Conservation (phyloP, 1,284 basidiomycete species). For the Boletellus sp. region DNA sequence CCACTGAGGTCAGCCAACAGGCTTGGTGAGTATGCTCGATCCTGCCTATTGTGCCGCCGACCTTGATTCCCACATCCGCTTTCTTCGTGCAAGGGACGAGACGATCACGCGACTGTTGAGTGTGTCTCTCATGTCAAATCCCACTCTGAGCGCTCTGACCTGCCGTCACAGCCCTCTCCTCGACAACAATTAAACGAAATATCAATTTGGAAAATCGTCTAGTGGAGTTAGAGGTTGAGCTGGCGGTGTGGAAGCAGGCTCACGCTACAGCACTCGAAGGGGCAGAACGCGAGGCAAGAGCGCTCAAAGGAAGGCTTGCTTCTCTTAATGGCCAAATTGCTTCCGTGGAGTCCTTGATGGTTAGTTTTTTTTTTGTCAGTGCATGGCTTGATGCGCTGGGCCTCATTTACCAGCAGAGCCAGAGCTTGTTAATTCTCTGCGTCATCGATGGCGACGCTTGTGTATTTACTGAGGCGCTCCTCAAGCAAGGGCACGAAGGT, state of each 20-base stretch:
- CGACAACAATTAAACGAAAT: slow-evolving; percentile 59
- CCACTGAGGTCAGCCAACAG: slow-evolving; percentile 55
- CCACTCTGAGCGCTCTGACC: slow-evolving; percentile 9
- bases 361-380: slow-evolving; percentile 27
- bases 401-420: slow-evolving; percentile 40
- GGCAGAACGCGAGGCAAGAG: slow-evolving; percentile 54
- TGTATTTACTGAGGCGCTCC: slow-evolving; percentile 56
- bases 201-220: slow-evolving; percentile 57
- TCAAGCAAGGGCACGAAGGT: slow-evolving; percentile 62
- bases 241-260: slow-evolving; percentile 66
- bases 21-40: slow-evolving; percentile 47
- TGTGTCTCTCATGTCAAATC: slow-evolving; percentile 29
- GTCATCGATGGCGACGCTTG: slow-evolving; percentile 70
- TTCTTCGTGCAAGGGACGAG: slow-evolving; percentile 52
- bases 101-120: slow-evolving; percentile 56
- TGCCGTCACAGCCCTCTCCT: slow-evolving; percentile 51
- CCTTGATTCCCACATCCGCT: slow-evolving; percentile 22
- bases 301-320: slow-evolving; percentile 60
- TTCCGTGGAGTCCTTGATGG: slow-evolving; percentile 53
- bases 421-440: slow-evolving; percentile 64
- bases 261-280: slow-evolving; percentile 55
- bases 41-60: slow-evolving; percentile 9
- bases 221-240: slow-evolving; percentile 63
- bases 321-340: slow-evolving; percentile 59
- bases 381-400: not conserved